These are phyloP conservation scores for Russula abietina DNA, from an alignment of 768 basidiomycete genomes.

Conservation along the genomic window DNA sequence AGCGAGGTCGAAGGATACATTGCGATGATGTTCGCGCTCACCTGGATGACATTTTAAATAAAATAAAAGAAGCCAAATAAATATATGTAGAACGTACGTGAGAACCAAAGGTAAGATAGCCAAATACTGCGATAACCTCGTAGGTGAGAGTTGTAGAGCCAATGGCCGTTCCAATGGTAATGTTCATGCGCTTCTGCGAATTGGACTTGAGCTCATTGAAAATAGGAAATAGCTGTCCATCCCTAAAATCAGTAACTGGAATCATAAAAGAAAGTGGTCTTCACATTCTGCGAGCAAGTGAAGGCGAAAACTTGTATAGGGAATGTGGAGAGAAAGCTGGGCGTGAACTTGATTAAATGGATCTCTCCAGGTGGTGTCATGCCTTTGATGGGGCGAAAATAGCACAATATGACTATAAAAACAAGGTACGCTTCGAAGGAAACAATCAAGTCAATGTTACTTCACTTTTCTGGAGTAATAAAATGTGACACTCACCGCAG, in stretches of 20 bases:
- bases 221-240: slow-evolving; percentile 75
- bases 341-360: slow-evolving; percentile 64
- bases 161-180: slow-evolving; percentile 81
- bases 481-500: slow-evolving; percentile 54
- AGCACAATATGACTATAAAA: slow-evolving; percentile 71
- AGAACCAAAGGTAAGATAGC: slow-evolving; percentile 90
- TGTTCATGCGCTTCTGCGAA: slow-evolving; percentile 77
- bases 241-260: slow-evolving; percentile 5
- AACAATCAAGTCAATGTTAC: slow-evolving; percentile 6
- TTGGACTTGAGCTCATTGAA: slow-evolving; percentile 87
- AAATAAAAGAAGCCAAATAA: background rate
- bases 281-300: slow-evolving; percentile 89
- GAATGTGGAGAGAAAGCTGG: slow-evolving; percentile 75
- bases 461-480: background rate
- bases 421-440: slow-evolving; percentile 59
- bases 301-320: slow-evolving; percentile 93
- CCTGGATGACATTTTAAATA: slow-evolving; percentile 36
- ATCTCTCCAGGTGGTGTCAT: slow-evolving; percentile 62
- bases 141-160: slow-evolving; percentile 80
- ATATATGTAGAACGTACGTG: slow-evolving; percentile 42
- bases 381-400: slow-evolving; percentile 66
- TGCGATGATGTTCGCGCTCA: slow-evolving; percentile 88
- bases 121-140: slow-evolving; percentile 81
- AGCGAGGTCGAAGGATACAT: slow-evolving; percentile 90
- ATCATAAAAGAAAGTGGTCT: slow-evolving; percentile 25